Base-by-base conservation (phyloP, 129 eudicot genomes). In the Ambrosia artemisiifolia region DNA sequence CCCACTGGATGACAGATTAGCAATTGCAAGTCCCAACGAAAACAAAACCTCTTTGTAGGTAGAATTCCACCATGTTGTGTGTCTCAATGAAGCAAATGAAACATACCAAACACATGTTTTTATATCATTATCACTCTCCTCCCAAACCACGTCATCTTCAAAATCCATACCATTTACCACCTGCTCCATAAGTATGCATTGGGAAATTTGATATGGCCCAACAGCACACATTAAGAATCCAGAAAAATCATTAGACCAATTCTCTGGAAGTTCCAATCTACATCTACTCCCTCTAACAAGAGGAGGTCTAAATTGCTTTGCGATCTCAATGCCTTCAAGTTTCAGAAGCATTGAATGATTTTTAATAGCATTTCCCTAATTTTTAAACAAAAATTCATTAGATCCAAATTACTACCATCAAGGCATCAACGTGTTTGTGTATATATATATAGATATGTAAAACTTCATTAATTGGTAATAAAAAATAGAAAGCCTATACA, bases 211-310 rank as follows among this genome's bases (percentile, higher is more conserved):
- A 16, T 12, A 18, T 1, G 30, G 3, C 50, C n/a, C 17, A 40
- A 40, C 53, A 38, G 16, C 35, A 11, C 70, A 65, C 3, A 65
- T 14, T 63, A 63, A 63, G 48, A 63, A 35, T 7, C 68, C 68
- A n/a, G 13, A 63, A 16, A 14, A 63, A 1, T 63, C 68, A 36
- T 16, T 35, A 9, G 10, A 34, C 68, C 68, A 63, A 0, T 63
- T 63, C 30, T 43, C 16, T 43, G 70, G 70, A 65, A 65, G 53
- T 43, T 65, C 1, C 70, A 65, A 19, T 18, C 5, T 19, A 3
- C 16, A 40, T 42, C 54, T 18, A 0, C 7, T 1, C 54, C 70
- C 49, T n/a, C 20, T 16, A 62, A 34, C 2, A 34, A 62, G 28
- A 62, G 43, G 24, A 34, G 46, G 28, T n/a, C 5, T 4, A 34